Conservation (phyloP, 805 yeast species). For the Metschnikowia borealis region DNA sequence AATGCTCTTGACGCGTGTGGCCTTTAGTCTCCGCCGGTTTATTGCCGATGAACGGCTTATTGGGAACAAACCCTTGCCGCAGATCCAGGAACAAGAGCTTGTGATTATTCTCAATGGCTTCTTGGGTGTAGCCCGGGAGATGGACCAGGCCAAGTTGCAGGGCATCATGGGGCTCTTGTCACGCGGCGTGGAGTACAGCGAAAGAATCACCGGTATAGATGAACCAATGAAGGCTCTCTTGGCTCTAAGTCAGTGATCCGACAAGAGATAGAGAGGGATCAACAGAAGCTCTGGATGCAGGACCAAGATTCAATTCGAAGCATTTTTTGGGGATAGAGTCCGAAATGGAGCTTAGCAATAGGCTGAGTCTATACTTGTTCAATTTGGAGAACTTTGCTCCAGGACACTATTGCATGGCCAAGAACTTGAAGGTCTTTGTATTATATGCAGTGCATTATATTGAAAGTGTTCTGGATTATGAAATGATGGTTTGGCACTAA, state of each 20-base stretch:
- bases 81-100: conserved; percentile 64
- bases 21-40: conserved; percentile 59
- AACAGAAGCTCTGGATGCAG: too few species aligned
- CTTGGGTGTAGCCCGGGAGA: conserved; percentile 2
- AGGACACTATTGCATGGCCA: too few species aligned
- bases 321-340: too few species aligned
- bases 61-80: conserved; percentile 61
- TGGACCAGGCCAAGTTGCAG: conserved; percentile 4
- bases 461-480: too few species aligned
- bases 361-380: too few species aligned
- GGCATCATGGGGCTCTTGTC: conserved; percentile 11
- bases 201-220: conserved; percentile 9
- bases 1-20: conserved; percentile 53
- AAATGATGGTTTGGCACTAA: too few species aligned
- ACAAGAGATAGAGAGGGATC: too few species aligned
- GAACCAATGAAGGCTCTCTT: conserved; percentile 7
- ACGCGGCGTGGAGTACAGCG: conserved; percentile 12
- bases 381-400: too few species aligned
- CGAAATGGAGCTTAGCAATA: too few species aligned
- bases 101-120: conserved; percentile 43
- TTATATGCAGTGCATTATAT: too few species aligned
- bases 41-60: conserved; percentile 59
- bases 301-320: too few species aligned
- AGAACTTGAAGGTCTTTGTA: too few species aligned
- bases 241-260: neutral